Evolutionary conservation across 192 early-diverging fungal genomes (phyloP), one percentile per base, ranked within the genome.

Genomic region (Coemansia sp.): DNA sequence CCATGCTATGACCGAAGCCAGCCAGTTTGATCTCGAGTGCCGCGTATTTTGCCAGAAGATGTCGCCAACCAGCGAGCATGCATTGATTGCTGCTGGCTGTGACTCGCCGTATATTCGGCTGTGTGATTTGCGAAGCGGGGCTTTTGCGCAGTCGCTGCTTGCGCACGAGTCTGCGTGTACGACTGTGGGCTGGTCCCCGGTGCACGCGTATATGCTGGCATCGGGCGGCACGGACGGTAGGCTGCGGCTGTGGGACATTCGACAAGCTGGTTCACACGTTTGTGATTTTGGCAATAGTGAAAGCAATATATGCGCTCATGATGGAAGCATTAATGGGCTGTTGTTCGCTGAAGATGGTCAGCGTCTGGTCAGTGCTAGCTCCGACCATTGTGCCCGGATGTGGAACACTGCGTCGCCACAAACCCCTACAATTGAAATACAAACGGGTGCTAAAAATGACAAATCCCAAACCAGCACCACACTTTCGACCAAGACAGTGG

Each of bases 161-260:
- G 92, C 88, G 36, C 91, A 93, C 60, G 68, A 72, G 47, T 76
- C 82, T 6, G 81, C 83, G 2, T 79, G 88, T 3, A 67, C 85
- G 26, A 70, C 83, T 1, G 74, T 90, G 2, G 69, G 82, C 17
- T 97, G 94, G 94, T 94, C 92, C 10, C 88, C 90, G 21, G 44
- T 62, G 21, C 74, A 89, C 48, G 89, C 93, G 53, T 86, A 78
- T 69, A 52, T 85, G 23, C 66, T 97, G 14, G 92, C 85, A 3
- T 87, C 93, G 22, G 93, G 90, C 55, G 87, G 91, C 82, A 84
- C 74, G 47, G 91, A 93, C 61, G 85, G 85, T 19, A 85, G 83
- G 2, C 68, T 91, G 3, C 78, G 85, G 11, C 64, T 94, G 46
- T 97, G 94, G 94, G 94, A 97, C 71, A 87, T 94, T 28, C 86